Evolutionary conservation across 371 early-diverging fungal species (phyloP).

Genomic region (Mucor saturninus): DNA sequence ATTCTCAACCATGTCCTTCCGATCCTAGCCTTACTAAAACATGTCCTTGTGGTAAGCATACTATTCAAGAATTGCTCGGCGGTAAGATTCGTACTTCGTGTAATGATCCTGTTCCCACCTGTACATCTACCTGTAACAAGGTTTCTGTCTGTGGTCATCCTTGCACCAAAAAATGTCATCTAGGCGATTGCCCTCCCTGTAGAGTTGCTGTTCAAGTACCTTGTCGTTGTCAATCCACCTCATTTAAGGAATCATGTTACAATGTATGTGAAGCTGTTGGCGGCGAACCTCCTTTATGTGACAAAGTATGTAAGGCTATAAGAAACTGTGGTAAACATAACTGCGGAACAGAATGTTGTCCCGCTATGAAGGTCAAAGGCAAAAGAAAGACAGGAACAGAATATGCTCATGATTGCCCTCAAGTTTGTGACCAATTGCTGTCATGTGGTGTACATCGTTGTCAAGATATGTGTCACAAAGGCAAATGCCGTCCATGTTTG

Average conservation of each 20-base stretch:
- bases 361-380: constrained; percentile 49
- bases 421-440: constrained; percentile 66
- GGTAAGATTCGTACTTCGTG: constrained; percentile 58
- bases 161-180: constrained; percentile 77
- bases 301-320: constrained; percentile 62
- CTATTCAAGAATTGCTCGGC: constrained; percentile 39
- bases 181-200: constrained; percentile 77
- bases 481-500: constrained; percentile 73
- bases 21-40: constrained; percentile 66
- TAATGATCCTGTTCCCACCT: constrained; percentile 81
- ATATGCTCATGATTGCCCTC: constrained; percentile 64
- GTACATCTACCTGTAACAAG: constrained; percentile 71
- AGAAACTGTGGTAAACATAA: constrained; percentile 74
- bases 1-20: constrained; percentile 68
- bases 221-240: constrained; percentile 71
- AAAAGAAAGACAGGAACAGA: constrained; percentile 38
- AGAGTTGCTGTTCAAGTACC: constrained; percentile 45
- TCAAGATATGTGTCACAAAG: constrained; percentile 71
- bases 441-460: constrained; percentile 74
- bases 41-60: constrained; percentile 86
- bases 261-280: constrained; percentile 47
- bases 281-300: constrained; percentile 62
- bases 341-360: constrained; percentile 64
- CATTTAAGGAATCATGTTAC: constrained; percentile 55
- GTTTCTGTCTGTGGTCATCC: constrained; percentile 72